Evolutionary conservation across 192 early-diverging fungal genomes (phyloP).

Genomic region (Coemansia sp.): DNA sequence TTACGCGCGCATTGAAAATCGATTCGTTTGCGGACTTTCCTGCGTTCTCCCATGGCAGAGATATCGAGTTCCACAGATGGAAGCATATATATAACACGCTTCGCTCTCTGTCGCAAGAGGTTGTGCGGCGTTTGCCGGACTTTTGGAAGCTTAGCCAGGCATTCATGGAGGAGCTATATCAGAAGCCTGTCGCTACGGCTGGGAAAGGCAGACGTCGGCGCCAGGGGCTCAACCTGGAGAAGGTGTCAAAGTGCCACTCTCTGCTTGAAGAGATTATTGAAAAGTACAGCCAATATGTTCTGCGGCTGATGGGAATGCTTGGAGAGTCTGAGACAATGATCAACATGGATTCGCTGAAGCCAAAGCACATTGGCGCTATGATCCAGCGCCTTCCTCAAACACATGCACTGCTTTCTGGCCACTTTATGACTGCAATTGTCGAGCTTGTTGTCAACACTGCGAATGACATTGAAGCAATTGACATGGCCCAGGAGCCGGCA

Average conservation of each 20-base stretch:
- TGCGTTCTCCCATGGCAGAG: conserved; percentile 42
- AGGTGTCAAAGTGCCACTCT: conserved; percentile 50
- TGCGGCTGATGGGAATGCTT: conserved; percentile 47
- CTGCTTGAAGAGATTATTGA: conserved; percentile 51
- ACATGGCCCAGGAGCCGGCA: conserved; percentile 72
- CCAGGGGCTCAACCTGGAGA: conserved; percentile 50
- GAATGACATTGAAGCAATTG: conserved; percentile 73
- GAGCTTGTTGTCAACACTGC: conserved; percentile 74
- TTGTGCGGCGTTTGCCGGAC: conserved; percentile 76
- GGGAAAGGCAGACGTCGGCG: conserved; percentile 45
- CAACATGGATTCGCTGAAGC: conserved; percentile 23
- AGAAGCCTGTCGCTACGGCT: conserved; percentile 28
- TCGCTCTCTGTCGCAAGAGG: conserved; percentile 72
- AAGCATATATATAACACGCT: conserved; percentile 67
- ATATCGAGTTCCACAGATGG: conserved; percentile 64
- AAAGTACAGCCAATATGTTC: conserved; percentile 47
- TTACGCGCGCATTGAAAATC: conserved; percentile 36
- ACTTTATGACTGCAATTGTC: conserved; percentile 76
- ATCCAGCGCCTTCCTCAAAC: conserved; percentile 54
- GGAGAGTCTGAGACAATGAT: conserved; percentile 33
- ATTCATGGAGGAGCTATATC: conserved; percentile 84
- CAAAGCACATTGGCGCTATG: conserved; percentile 19
- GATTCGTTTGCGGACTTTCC: conserved; percentile 46
- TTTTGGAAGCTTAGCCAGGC: conserved; percentile 91
- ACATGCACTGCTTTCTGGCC: conserved; percentile 64